Evolutionary conservation across 2,329 filamentous ascomycete species (phyloP).

Genomic region (Penicillium sp.): DNA sequence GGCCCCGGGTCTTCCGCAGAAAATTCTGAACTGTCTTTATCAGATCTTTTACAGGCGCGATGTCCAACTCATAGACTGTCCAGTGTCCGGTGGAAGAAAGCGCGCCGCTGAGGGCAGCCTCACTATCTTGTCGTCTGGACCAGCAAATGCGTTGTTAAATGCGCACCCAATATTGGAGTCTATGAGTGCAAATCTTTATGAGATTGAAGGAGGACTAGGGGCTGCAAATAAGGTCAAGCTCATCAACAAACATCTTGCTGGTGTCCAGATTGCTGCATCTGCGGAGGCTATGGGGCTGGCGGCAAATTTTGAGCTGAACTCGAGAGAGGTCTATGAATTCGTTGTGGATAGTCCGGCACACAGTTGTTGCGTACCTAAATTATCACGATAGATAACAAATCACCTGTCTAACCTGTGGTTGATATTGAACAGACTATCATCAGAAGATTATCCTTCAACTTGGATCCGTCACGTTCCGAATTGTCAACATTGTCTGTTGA

Average conservation of each 20-base stretch:
- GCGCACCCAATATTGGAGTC: conserved; percentile 29
- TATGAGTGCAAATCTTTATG: conserved; percentile 45
- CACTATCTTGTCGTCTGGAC: conserved; percentile 39
- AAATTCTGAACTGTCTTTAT: conserved; percentile 20
- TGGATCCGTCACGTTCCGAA: too few species aligned
- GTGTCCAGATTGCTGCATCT: conserved; percentile 56
- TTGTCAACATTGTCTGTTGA: too few species aligned
- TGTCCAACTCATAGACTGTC: conserved; percentile 36
- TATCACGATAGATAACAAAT: too few species aligned
- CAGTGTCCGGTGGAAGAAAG: conserved; percentile 42
- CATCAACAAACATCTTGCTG: conserved; percentile 60
- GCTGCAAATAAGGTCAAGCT: conserved; percentile 60
- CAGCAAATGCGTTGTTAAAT: conserved; percentile 20
- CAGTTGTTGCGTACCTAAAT: conserved; percentile 37
- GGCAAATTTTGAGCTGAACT: conserved; percentile 55
- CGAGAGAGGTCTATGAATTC: conserved; percentile 22
- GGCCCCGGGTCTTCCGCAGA: conserved; percentile 31
- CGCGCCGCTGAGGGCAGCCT: conserved; percentile 40
- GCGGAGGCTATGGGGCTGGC: conserved; percentile 59
- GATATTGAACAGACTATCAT: too few species aligned
- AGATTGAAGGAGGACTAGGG: conserved; percentile 54
- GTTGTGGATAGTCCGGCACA: conserved; percentile 32
- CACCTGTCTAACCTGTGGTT: too few species aligned
- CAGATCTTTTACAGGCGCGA: conserved; percentile 21
- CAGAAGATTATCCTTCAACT: too few species aligned